A percentile compares a stretch with the other conserved stretches of the same genome.
Evolutionary conservation across 2,329 filamentous ascomycete genomes (phyloP).

Genomic region (Claviceps sp.): DNA sequence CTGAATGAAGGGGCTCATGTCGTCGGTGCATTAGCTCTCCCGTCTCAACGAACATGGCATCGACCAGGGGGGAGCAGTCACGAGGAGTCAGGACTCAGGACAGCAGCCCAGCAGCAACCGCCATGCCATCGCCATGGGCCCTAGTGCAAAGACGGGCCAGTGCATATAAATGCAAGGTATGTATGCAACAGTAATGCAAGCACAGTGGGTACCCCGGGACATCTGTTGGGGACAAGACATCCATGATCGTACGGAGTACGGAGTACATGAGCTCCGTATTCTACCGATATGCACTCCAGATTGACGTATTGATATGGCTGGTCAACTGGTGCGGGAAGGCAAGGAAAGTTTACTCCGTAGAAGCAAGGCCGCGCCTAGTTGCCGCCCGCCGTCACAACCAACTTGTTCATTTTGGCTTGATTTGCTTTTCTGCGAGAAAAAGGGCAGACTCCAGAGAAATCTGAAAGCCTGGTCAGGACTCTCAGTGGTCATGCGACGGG

Average conservation of each 20-base stretch:
- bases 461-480: neutral
- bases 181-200: slow-evolving; percentile 1
- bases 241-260: too few relatives aligned
- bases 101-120: neutral
- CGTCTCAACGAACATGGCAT: slow-evolving; percentile 6
- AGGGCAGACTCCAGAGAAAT: neutral
- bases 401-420: neutral
- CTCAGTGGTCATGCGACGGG: neutral
- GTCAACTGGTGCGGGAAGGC: neutral
- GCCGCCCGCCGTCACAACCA: neutral
- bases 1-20: slow-evolving; percentile 1
- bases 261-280: neutral
- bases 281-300: neutral
- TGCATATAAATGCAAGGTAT: neutral
- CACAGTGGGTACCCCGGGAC: neutral
- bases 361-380: too few relatives aligned
- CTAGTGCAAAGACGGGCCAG: slow-evolving; percentile 1
- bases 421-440: neutral
- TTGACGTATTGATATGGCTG: neutral
- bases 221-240: neutral
- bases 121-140: neutral
- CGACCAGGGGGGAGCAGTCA: neutral
- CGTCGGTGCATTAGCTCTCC: slow-evolving; percentile 11
- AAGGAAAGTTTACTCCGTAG: neutral
- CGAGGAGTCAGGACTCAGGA: too few relatives aligned